Evolutionary conservation across 495 filamentous ascomycete species (phyloP), one percentile per base, ranked within the genome.

Genomic region (Trichoderma virens): DNA sequence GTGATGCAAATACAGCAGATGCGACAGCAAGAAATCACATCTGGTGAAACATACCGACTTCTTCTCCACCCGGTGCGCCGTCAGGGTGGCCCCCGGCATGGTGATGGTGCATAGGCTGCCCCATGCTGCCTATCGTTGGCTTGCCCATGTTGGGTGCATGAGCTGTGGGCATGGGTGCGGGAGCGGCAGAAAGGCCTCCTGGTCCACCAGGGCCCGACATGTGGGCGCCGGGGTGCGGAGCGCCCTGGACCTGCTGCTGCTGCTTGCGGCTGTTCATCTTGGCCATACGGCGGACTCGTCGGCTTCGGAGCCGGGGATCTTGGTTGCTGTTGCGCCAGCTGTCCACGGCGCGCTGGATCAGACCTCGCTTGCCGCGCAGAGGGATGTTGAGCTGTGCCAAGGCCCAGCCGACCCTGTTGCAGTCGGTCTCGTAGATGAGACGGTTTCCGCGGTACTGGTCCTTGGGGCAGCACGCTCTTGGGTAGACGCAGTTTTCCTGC

Each of bases 291-390:
- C 95, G 85, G 45, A 98, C 94, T 63, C 94, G 85, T 71, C 94
- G 79, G 76, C 93, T 97, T 70, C 94, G 86, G 69, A 98, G 77
- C 66, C 92, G 83, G 23, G 90, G 90, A 67, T 98, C 94, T 76
- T 96, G 92, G 75, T 98, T 98, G 81, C 95, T 98, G 75, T 98
- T 98, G 59, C 94, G 81, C 94, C 94, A 98, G 74, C 93, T 97
- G 76, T 98, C 94, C 35, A 98, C 94, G 23, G 94, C 94, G 60
- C 94, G 85, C 76, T 98, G 94, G 65, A 98, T 98, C 66, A 98
- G 81, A 9, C 94, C 94, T 60, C 94, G 85, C 77, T 98, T 98
- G 61, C 92, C 93, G 61, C 93, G 82, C 31, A 98, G 82, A 54
- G 88, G 88, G 1, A 92, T 88, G 73, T 98, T 98, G 45, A 98